Base-by-base conservation (phyloP, 2,329 filamentous ascomycete species). In the Falciphora oryzae region DNA sequence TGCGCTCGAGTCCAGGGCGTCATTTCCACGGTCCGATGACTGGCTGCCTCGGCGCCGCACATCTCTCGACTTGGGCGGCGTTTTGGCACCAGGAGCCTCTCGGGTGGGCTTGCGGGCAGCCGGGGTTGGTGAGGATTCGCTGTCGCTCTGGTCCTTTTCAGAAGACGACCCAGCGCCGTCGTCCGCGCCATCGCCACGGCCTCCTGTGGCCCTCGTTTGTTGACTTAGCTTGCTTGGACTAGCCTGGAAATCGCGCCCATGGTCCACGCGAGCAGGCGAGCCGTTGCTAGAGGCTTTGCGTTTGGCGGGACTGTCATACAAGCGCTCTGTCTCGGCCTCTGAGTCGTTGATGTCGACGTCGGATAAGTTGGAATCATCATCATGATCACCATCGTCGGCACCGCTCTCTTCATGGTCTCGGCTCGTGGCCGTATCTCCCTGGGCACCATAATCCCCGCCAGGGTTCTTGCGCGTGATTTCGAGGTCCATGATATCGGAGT, bases 321-420 rank as follows among this genome's bases (percentile, higher is more conserved):
- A 83, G 66, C 95, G 89, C 78, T 97, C 93, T 1, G 94, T 98
- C 78, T 97, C 94, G 44, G 94, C 94, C 77, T 98, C 94, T 4
- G 93, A 89, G 74, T 86, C 85, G 72, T 87, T 85, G 69, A 79
- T 81, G 65, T 80, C 79, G 64, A 80, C 76, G 66, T 87, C 84
- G 22, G 87, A 86, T 65, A 85, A 80, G 67, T 84, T 75, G 63
- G 74, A 76, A 61, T 76, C 75, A 44, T 73, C 72, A 63, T 76
- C 77, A n/a, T 53, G 44, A 63, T 74, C 73, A 63, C 75, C 68
- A 59, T 69, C 67, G 63, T 68, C 67, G 57, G 66, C 62, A 22
- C 44, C 64, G 56, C 56, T 57, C 28, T 61, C 61, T 22, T 60
- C 64, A 25, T 65, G 65, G 31, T 67, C 66, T 28, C 22, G 50